Evolutionary conservation across 2,329 filamentous ascomycete genomes (phyloP).

Genomic region (Aspergillus fischeri): DNA sequence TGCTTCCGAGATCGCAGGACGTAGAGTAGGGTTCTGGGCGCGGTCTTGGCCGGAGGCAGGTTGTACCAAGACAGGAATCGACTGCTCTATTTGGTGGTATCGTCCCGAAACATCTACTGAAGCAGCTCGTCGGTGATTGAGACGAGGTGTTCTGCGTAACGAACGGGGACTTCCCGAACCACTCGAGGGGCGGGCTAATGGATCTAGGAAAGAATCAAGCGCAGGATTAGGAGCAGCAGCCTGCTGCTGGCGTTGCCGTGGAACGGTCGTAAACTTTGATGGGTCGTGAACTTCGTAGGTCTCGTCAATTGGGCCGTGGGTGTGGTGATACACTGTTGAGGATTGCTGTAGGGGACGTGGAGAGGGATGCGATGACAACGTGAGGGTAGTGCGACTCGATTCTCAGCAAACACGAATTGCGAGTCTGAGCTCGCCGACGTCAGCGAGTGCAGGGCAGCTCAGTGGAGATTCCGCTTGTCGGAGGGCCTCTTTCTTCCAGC

Average conservation of each 20-base stretch:
- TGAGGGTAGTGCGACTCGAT: slow-evolving; percentile 1
- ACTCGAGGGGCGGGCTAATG: slow-evolving; percentile 47
- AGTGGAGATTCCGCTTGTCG: slow-evolving; percentile 5
- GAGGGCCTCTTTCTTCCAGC: slow-evolving; percentile 6
- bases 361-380: slow-evolving; percentile 32
- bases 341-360: slow-evolving; percentile 18
- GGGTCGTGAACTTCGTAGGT: slow-evolving; percentile 52
- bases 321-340: slow-evolving; percentile 43
- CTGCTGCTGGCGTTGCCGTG: slow-evolving; percentile 47
- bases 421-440: slow-evolving; percentile 8
- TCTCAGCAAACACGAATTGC: slow-evolving; percentile 5
- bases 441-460: slow-evolving; percentile 9
- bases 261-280: slow-evolving; percentile 40
- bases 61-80: slow-evolving; percentile 24
- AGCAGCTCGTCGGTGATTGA: slow-evolving; percentile 36
- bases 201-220: slow-evolving; percentile 40
- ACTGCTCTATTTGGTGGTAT: slow-evolving; percentile 22
- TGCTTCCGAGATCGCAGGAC: slow-evolving; percentile 31
- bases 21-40: slow-evolving; percentile 20
- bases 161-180: slow-evolving; percentile 50
- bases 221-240: slow-evolving; percentile 35
- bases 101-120: slow-evolving; percentile 42
- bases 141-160: slow-evolving; percentile 50
- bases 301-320: slow-evolving; percentile 46
- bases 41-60: slow-evolving; percentile 13